Evolutionary conservation across 371 early-diverging fungal species (phyloP).

Genomic region (Amoeboaphelidium protococcarum): DNA sequence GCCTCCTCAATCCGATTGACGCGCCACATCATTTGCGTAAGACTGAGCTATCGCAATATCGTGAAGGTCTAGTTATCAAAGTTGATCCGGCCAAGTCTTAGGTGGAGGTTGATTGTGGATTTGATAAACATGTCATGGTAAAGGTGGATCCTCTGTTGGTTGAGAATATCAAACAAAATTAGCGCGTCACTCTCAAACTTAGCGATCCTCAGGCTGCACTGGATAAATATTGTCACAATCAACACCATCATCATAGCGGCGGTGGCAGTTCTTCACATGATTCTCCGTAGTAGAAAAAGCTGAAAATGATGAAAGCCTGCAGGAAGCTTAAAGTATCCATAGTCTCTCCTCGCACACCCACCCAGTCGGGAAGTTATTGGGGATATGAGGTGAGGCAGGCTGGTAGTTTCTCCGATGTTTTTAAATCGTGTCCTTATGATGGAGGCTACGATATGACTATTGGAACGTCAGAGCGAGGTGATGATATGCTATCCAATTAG

Average conservation of each 20-base stretch:
- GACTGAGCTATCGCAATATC: slow-evolving; percentile 25
- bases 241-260: too few species aligned
- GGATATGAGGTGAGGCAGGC: slow-evolving; percentile 39
- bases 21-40: slow-evolving; percentile 36
- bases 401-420: slow-evolving; percentile 24
- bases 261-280: too few species aligned
- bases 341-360: too few species aligned
- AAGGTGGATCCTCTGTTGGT: slow-evolving; percentile 16
- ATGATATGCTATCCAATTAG: slow-evolving; percentile 10
- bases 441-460: slow-evolving; percentile 38
- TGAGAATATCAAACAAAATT: slow-evolving; percentile 23
- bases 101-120: slow-evolving; percentile 13
- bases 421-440: slow-evolving; percentile 27
- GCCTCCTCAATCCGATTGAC: slow-evolving; percentile 36
- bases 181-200: slow-evolving; percentile 39
- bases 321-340: too few species aligned
- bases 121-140: slow-evolving; percentile 32
- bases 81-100: slow-evolving; percentile 12
- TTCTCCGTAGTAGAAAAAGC: too few species aligned
- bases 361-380: too few species aligned
- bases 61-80: slow-evolving; percentile 34
- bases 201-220: slow-evolving; percentile 15
- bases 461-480: slow-evolving; percentile 32
- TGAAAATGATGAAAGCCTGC: too few species aligned
- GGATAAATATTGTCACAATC: too few species aligned